phyloP scores from a whole-genome alignment of 139 green algal species.

The Chlamydomonas incerta region DNA sequence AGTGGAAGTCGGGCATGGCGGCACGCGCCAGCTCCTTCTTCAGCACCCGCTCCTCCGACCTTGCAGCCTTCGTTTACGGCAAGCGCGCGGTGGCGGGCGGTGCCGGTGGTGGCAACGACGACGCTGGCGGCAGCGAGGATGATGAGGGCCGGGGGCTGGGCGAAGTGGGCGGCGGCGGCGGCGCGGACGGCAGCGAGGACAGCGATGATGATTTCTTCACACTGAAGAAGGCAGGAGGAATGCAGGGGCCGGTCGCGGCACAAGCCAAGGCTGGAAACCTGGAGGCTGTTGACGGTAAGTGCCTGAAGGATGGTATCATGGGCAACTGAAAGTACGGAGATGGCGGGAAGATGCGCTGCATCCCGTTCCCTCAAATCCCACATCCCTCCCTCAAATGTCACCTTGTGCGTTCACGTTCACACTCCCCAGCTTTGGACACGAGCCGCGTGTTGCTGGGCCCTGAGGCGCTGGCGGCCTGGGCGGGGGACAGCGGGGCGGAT shows the following conservation, averaged over 20 bases:
- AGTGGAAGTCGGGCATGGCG: constrained; percentile 55
- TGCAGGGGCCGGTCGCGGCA: constrained; percentile 4
- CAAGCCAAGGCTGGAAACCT: constrained; percentile 17
- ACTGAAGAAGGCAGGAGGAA: constrained; percentile 38
- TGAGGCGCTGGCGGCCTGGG: constrained; percentile 27
- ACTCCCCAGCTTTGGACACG: constrained; percentile 37
- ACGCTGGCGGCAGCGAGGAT: constrained; percentile 10
- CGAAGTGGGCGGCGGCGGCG: constrained; percentile 24
- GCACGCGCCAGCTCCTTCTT: constrained; percentile 50
- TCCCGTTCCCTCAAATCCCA: too few species aligned
- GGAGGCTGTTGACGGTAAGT: constrained; percentile 66
- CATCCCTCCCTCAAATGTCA: too few species aligned
- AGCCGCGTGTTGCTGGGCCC: constrained; percentile 35
- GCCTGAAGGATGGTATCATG: neutral
- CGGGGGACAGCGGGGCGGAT: neutral
- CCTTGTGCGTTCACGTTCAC: too few species aligned
- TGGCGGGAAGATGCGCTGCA: too few species aligned
- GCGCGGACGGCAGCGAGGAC: constrained; percentile 41
- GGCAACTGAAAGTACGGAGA: too few species aligned
- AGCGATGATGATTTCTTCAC: constrained; percentile 51
- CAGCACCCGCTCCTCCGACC: constrained; percentile 48
- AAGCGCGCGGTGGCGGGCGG: constrained; percentile 31
- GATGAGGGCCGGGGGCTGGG: constrained; percentile 7
- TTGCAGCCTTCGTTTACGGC: constrained; percentile 64
- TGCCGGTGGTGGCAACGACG: constrained; percentile 10